A percentile compares a stretch with the other conserved stretches of the same genome.
phyloP scores from a whole-genome alignment of 2,329 filamentous ascomycete genomes.

The Fusarium goolgardi region DNA sequence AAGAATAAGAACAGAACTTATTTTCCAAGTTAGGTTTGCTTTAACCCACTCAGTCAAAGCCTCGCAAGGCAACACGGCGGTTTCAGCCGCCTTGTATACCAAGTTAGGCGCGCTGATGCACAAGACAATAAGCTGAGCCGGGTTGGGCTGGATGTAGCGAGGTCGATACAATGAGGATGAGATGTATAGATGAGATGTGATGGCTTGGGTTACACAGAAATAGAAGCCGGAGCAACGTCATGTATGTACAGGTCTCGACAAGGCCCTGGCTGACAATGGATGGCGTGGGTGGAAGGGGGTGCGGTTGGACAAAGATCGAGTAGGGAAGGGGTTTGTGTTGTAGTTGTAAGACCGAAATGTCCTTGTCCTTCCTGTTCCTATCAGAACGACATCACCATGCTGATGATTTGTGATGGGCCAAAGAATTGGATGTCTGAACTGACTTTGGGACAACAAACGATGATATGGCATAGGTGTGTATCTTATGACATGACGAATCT shows the following conservation, averaged over 20 bases:
- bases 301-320: slow-evolving; percentile 38
- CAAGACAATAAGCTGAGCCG: slow-evolving; percentile 27
- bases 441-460: slow-evolving; percentile 6
- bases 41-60: slow-evolving; percentile 24
- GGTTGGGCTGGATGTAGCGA: slow-evolving; percentile 12
- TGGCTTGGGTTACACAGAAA: slow-evolving; percentile 35
- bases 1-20: slow-evolving; percentile 14
- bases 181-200: slow-evolving; percentile 35
- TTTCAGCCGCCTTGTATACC: slow-evolving; percentile 38
- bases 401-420: slow-evolving; percentile 19
- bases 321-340: slow-evolving; percentile 33
- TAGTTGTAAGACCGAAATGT: slow-evolving; percentile 15
- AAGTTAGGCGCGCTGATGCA: slow-evolving; percentile 8
- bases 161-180: slow-evolving; percentile 24
- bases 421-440: slow-evolving; percentile 16
- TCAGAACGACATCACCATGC: slow-evolving; percentile 30
- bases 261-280: slow-evolving; percentile 19
- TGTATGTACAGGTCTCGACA: slow-evolving; percentile 32
- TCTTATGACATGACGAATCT: slow-evolving; percentile 25
- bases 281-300: slow-evolving; percentile 16
- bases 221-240: slow-evolving; percentile 34
- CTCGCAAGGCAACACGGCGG: slow-evolving; percentile 30
- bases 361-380: slow-evolving; percentile 27
- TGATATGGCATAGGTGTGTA: not conserved
- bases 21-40: slow-evolving; percentile 9